Conservation (phyloP, 768 basidiomycete species). For the Hydnomerulius pinastri region DNA sequence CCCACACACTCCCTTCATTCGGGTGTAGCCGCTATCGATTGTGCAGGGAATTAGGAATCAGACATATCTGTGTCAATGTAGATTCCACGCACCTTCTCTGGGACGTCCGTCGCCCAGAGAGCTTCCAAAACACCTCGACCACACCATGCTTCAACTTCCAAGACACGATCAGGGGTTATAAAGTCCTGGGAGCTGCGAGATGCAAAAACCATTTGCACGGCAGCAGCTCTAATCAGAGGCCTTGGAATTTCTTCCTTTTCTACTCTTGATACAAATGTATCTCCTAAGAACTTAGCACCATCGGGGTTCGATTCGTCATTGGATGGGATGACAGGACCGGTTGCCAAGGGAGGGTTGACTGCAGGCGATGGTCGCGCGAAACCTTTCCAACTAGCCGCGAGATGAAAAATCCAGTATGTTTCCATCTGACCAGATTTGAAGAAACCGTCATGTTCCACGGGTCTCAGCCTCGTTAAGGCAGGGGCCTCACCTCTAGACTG, state of each 20-base stretch:
- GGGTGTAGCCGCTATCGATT: constrained; percentile 51
- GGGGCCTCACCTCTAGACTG: constrained; percentile 62
- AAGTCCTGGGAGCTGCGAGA: constrained; percentile 70
- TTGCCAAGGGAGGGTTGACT: constrained; percentile 44
- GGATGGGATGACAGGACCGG: constrained; percentile 42
- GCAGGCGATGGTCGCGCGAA: constrained; percentile 24
- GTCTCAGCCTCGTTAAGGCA: not conserved
- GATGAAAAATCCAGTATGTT: constrained; percentile 79
- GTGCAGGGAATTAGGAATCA: constrained; percentile 9
- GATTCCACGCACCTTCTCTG: constrained; percentile 44
- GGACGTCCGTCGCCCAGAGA: constrained; percentile 48
- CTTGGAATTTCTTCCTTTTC: constrained; percentile 6
- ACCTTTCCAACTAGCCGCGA: constrained; percentile 68
- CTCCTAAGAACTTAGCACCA: constrained; percentile 13
- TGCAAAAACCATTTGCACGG: constrained; percentile 84
- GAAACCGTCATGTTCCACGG: not conserved
- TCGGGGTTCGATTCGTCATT: constrained; percentile 4
- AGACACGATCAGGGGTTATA: constrained; percentile 69
- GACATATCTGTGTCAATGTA: constrained; percentile 2
- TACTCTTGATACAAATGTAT: not conserved
- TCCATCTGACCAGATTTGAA: constrained; percentile 64
- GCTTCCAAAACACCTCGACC: constrained; percentile 62
- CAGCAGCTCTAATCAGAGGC: constrained; percentile 67
- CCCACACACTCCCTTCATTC: constrained; percentile 61
- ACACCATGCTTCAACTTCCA: constrained; percentile 60